These are phyloP conservation scores for Podila epicladia DNA, from an alignment of 192 early-diverging fungal species.

Conservation along the genomic window DNA sequence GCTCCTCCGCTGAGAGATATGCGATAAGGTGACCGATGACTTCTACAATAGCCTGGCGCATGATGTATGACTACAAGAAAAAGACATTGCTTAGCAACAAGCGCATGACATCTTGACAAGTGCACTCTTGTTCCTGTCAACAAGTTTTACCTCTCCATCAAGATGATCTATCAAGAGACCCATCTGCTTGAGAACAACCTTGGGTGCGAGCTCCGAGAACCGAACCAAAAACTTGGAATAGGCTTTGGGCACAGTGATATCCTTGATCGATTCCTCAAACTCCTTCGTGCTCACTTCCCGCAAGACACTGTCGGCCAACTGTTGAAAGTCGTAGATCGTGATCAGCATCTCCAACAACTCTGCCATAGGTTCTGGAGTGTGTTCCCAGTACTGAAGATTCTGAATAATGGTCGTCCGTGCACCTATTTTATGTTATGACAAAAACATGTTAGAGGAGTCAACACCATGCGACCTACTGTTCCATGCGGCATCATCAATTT, in stretches of 20 bases:
- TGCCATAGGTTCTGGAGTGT: constrained; percentile 85
- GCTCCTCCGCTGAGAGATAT: constrained; percentile 73
- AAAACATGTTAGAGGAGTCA: background rate
- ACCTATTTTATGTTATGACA: constrained; percentile 35
- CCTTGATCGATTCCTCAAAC: constrained; percentile 66
- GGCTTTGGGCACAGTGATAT: constrained; percentile 83
- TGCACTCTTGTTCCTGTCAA: background rate
- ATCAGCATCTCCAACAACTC: constrained; percentile 72
- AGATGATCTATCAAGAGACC: constrained; percentile 84
- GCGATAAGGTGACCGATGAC: constrained; percentile 88
- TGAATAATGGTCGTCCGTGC: constrained; percentile 82
- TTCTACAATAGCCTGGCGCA: constrained; percentile 90
- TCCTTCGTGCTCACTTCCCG: constrained; percentile 64
- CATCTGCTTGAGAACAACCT: constrained; percentile 89
- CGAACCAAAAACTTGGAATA: constrained; percentile 85
- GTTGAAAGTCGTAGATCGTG: constrained; percentile 68
- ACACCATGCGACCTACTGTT: background rate
- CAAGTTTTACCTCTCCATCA: constrained; percentile 81
- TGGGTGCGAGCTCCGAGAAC: constrained; percentile 85
- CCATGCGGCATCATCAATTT: background rate
- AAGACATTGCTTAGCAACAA: background rate
- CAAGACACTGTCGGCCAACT: constrained; percentile 79
- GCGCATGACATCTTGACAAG: background rate
- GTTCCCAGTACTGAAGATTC: constrained; percentile 87
- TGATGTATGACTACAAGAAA: constrained; percentile 76